Conservation (phyloP, 371 early-diverging fungal species). For the Mortierella sp. region DNA sequence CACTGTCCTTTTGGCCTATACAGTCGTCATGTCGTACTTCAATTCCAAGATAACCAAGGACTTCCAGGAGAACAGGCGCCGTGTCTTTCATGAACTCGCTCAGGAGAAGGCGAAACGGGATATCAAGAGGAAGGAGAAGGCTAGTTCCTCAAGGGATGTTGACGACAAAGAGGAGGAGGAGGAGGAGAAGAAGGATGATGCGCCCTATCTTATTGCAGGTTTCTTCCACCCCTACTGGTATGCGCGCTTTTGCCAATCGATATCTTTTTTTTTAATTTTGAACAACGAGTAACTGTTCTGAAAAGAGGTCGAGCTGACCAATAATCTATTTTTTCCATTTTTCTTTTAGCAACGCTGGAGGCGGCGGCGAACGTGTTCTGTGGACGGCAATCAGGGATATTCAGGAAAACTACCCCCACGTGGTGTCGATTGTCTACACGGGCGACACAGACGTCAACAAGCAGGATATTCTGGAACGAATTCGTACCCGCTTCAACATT, state of each 20-base stretch:
- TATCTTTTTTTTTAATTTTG: no score
- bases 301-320: no score
- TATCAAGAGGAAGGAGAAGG: background rate
- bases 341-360: slow-evolving; percentile 83
- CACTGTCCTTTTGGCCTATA: slow-evolving; percentile 16
- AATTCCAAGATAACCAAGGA: slow-evolving; percentile 22
- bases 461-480: slow-evolving; percentile 70
- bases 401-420: slow-evolving; percentile 72
- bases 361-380: slow-evolving; percentile 97
- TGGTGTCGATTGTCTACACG: slow-evolving; percentile 84
- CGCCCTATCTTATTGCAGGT: slow-evolving; percentile 65
- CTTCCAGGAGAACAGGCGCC: slow-evolving; percentile 19
- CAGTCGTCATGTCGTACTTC: slow-evolving; percentile 35
- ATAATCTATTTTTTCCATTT: background rate
- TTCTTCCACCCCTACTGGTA: slow-evolving; percentile 94
- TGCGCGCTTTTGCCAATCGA: background rate
- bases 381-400: slow-evolving; percentile 90
- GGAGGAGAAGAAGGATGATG: slow-evolving; percentile 11
- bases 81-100: slow-evolving; percentile 26
- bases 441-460: slow-evolving; percentile 72
- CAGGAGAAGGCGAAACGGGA: slow-evolving; percentile 11
- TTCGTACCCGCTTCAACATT: slow-evolving; percentile 83
- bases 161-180: background rate
- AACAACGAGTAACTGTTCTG: background rate
- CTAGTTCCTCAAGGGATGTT: background rate